Conservation (phyloP, 768 basidiomycete genomes). For the Boletus subcaerulescens region DNA sequence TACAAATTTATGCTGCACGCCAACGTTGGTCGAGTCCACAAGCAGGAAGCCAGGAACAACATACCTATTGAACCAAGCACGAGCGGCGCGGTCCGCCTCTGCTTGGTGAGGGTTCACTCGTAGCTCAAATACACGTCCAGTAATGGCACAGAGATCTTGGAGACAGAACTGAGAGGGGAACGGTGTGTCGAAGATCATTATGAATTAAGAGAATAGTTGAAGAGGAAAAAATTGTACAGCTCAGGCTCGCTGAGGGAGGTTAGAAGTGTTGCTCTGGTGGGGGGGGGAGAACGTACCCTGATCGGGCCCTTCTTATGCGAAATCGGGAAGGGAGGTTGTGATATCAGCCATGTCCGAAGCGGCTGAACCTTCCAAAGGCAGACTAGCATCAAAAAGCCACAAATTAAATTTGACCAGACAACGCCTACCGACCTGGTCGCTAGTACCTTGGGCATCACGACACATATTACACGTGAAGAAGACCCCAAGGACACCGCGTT, state of each 20-base stretch:
- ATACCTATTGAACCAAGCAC: slow-evolving; percentile 35
- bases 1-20: slow-evolving; percentile 31
- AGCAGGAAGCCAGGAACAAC: neutral
- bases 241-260: slow-evolving; percentile 28
- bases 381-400: slow-evolving; percentile 23
- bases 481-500: slow-evolving; percentile 30
- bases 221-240: slow-evolving; percentile 16
- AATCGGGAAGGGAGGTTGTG: slow-evolving; percentile 16
- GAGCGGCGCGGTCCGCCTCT: slow-evolving; percentile 32
- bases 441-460: slow-evolving; percentile 28
- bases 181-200: slow-evolving; percentile 28
- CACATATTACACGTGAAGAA: slow-evolving; percentile 29
- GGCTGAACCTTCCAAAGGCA: slow-evolving; percentile 19
- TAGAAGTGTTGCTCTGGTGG: slow-evolving; percentile 7
- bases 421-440: slow-evolving; percentile 29
- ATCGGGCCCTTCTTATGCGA: slow-evolving; percentile 30
- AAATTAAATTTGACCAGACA: slow-evolving; percentile 23
- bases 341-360: slow-evolving; percentile 20
- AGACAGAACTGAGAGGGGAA: slow-evolving; percentile 37
- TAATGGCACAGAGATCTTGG: slow-evolving; percentile 35
- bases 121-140: slow-evolving; percentile 36
- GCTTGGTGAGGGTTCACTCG: slow-evolving; percentile 32
- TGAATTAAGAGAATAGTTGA: slow-evolving; percentile 12
- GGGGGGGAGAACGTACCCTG: neutral
- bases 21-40: neutral